Evolutionary conservation across 1,284 basidiomycete species (phyloP).

Genomic region (Phlebopus sp.): DNA sequence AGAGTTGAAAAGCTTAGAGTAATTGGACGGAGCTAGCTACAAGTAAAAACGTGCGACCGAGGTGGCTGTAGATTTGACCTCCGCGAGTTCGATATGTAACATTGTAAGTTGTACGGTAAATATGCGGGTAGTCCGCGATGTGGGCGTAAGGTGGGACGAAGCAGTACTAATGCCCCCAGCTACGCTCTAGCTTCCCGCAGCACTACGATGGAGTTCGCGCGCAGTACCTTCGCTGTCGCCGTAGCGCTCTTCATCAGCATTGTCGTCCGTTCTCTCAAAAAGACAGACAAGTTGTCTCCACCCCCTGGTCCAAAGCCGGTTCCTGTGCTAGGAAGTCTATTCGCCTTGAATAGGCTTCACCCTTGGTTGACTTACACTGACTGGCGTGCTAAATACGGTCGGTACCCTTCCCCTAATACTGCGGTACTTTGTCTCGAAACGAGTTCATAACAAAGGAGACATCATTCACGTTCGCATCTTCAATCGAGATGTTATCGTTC

Average conservation of each 20-base stretch:
- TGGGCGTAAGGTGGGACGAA: no score
- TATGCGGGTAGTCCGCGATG: no score
- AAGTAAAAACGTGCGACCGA: no score
- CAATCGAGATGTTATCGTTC: conserved; percentile 4
- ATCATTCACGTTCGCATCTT: conserved; percentile 4
- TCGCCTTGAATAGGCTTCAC: conserved; percentile 1
- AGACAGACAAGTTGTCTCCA: not conserved
- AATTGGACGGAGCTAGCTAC: not conserved
- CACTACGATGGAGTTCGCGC: not conserved
- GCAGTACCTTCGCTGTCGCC: not conserved
- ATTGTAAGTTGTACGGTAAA: no score
- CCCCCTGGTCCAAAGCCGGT: conserved; percentile 10
- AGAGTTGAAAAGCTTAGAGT: not conserved
- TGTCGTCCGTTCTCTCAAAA: not conserved
- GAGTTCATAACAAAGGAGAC: not conserved
- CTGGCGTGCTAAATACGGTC: conserved; percentile 10
- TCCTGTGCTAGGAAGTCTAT: conserved; percentile 6
- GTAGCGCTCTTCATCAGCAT: not conserved
- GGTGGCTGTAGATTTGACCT: no score
- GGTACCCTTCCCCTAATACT: not conserved
- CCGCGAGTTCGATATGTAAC: no score
- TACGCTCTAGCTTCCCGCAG: no score
- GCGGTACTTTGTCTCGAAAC: not conserved
- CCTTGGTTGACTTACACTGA: conserved; percentile 10
- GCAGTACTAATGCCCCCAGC: no score